A percentile compares a stretch with the other conserved stretches of the same genome.
These are phyloP conservation scores for Phytophthora litchii DNA, from an alignment of 352 stramenopile genomes.

Conservation along the genomic window DNA sequence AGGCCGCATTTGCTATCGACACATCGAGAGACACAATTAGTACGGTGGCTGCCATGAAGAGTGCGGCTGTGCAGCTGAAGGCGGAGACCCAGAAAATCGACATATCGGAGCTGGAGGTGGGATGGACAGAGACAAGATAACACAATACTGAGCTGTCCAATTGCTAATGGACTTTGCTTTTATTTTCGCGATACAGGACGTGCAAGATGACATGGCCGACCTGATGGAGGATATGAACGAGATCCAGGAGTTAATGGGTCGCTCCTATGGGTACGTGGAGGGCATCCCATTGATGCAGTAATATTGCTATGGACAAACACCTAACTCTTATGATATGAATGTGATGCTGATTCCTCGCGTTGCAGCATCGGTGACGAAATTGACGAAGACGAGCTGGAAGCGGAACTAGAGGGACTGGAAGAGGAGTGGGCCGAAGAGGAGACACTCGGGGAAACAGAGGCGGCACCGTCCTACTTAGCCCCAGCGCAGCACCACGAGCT, in stretches of 20 bases:
- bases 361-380: conserved; percentile 92
- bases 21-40: conserved; percentile 92
- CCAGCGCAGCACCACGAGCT: conserved; percentile 61
- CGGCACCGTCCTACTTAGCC: conserved; percentile 69
- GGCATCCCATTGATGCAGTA: not conserved
- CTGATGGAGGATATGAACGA: conserved; percentile 98
- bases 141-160: not conserved
- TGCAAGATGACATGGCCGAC: conserved; percentile 97
- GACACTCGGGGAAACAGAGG: conserved; percentile 42
- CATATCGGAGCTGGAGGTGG: conserved; percentile 95
- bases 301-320: not conserved
- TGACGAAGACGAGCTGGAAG: conserved; percentile 95
- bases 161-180: not conserved
- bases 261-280: conserved; percentile 90
- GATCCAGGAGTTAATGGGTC: conserved; percentile 96
- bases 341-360: not conserved
- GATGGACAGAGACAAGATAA: conserved; percentile 4
- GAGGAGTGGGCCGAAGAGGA: conserved; percentile 93
- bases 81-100: conserved; percentile 96
- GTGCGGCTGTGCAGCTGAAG: conserved; percentile 91
- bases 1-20: conserved; percentile 92
- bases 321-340: not conserved
- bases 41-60: conserved; percentile 96
- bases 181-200: conserved; percentile 59
- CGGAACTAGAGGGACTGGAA: conserved; percentile 93